phyloP scores from a whole-genome alignment of 2,329 filamentous ascomycete species.

The Claviceps monticola region DNA sequence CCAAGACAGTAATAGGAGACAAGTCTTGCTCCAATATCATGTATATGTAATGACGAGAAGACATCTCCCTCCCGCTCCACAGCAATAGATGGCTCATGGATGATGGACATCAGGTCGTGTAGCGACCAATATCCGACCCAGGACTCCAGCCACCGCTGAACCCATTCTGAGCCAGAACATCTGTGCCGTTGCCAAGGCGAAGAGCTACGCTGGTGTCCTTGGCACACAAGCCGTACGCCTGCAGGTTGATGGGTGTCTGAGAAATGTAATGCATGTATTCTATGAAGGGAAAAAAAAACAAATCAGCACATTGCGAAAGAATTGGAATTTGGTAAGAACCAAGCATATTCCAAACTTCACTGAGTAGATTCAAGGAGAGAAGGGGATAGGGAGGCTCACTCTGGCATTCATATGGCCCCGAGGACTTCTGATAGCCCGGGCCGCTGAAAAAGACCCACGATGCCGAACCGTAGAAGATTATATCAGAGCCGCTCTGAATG shows the following conservation, averaged over 20 bases:
- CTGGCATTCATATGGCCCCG: slow-evolving; percentile 8
- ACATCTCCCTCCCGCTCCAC: background rate
- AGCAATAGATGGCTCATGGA: background rate
- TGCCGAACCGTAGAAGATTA: slow-evolving; percentile 28
- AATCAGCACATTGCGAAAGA: background rate
- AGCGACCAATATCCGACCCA: slow-evolving; percentile 23
- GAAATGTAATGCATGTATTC: slow-evolving; percentile 25
- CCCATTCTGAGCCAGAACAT: slow-evolving; percentile 16
- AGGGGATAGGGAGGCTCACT: background rate
- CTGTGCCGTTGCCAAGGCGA: slow-evolving; percentile 21
- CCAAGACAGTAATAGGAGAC: background rate
- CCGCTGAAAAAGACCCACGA: slow-evolving; percentile 30
- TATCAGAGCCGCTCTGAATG: slow-evolving; percentile 26
- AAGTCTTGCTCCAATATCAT: too few relatives aligned
- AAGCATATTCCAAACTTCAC: background rate
- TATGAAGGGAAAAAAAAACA: background rate
- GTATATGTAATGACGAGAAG: background rate
- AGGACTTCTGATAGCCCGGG: slow-evolving; percentile 21
- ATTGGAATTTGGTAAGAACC: background rate
- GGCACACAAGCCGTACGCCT: slow-evolving; percentile 28
- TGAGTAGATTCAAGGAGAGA: background rate
- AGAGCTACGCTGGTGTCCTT: slow-evolving; percentile 23
- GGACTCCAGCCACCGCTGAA: slow-evolving; percentile 23
- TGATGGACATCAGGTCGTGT: slow-evolving; percentile 13
- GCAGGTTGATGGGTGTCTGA: slow-evolving; percentile 22